These are phyloP conservation scores for Inonotus hispidus DNA, from an alignment of 1,284 basidiomycete species.

Conservation along the genomic window DNA sequence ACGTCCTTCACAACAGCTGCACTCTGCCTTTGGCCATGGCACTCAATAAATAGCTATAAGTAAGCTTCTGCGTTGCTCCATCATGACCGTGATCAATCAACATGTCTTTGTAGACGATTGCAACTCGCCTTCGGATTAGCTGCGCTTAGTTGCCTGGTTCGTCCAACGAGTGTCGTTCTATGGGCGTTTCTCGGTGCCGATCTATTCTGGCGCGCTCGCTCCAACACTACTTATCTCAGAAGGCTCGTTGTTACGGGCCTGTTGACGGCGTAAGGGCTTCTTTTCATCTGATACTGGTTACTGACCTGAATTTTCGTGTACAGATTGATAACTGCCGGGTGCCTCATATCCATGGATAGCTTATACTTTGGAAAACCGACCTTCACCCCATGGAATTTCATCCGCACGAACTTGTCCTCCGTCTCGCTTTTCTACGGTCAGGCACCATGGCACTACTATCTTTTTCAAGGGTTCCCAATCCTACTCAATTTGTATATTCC, in stretches of 20 bases:
- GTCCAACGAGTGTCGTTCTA: conserved; percentile 83
- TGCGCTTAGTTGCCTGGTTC: conserved; percentile 71
- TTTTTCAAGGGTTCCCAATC: conserved; percentile 83
- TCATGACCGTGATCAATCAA: neutral
- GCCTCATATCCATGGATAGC: conserved; percentile 55
- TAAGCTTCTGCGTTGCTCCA: neutral
- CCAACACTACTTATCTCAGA: conserved; percentile 21
- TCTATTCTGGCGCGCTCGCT: conserved; percentile 46
- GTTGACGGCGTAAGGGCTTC: conserved; percentile 20
- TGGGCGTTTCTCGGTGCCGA: conserved; percentile 69
- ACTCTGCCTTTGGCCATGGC: conserved; percentile 77
- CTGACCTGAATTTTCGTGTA: conserved; percentile 18
- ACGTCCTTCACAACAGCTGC: conserved; percentile 81
- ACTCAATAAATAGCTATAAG: conserved; percentile 24
- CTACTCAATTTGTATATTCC: conserved; percentile 70
- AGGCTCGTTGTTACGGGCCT: conserved; percentile 23
- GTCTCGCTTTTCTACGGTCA: conserved; percentile 95
- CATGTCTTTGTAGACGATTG: neutral
- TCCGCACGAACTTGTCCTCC: conserved; percentile 72
- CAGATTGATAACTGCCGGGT: conserved; percentile 35
- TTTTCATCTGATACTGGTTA: conserved; percentile 42
- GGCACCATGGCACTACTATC: conserved; percentile 84
- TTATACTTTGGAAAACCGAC: conserved; percentile 64
- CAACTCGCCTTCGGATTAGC: conserved; percentile 37
- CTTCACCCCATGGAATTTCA: conserved; percentile 79